These are phyloP conservation scores for Lupinus albus DNA, from an alignment of 306 rosid genomes.

Conservation along the genomic window DNA sequence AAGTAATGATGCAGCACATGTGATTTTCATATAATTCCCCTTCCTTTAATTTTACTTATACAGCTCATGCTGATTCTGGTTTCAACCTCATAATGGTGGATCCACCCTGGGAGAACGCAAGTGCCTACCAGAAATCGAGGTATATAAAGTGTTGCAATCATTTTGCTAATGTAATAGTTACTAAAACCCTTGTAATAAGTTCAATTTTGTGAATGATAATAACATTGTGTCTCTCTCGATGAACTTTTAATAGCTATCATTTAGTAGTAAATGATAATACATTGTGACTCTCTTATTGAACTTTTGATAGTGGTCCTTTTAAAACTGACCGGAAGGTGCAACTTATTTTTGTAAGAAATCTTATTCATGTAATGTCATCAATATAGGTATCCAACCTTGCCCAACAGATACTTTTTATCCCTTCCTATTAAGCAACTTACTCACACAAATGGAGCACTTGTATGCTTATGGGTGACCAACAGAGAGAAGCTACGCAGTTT, in stretches of 20 bases:
- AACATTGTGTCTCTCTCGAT: not conserved
- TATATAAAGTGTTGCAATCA: constrained; percentile 23
- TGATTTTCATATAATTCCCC: not conserved
- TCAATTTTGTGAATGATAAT: constrained; percentile 14
- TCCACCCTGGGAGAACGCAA: constrained; percentile 98
- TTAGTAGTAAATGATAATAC: too few species aligned
- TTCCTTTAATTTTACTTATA: constrained; percentile 26
- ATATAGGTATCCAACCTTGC: constrained; percentile 87
- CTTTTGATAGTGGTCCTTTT: constrained; percentile 1
- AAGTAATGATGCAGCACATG: not conserved
- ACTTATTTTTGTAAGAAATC: too few species aligned
- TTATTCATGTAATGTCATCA: constrained; percentile 3
- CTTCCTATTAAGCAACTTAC: constrained; percentile 80
- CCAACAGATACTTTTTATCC: constrained; percentile 70
- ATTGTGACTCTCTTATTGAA: not conserved
- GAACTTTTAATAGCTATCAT: not conserved
- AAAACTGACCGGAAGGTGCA: constrained; percentile 1
- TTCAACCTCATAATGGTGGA: constrained; percentile 80
- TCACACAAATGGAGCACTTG: constrained; percentile 75
- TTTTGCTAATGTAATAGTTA: not conserved
- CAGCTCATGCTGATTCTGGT: constrained; percentile 66
- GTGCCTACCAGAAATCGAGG: constrained; percentile 84
- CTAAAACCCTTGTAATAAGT: not conserved
- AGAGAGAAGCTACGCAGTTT: constrained; percentile 85
- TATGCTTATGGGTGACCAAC: constrained; percentile 94